Evolutionary conservation across 306 rosid genomes (phyloP).

Genomic region (Dicorynia guianensis): DNA sequence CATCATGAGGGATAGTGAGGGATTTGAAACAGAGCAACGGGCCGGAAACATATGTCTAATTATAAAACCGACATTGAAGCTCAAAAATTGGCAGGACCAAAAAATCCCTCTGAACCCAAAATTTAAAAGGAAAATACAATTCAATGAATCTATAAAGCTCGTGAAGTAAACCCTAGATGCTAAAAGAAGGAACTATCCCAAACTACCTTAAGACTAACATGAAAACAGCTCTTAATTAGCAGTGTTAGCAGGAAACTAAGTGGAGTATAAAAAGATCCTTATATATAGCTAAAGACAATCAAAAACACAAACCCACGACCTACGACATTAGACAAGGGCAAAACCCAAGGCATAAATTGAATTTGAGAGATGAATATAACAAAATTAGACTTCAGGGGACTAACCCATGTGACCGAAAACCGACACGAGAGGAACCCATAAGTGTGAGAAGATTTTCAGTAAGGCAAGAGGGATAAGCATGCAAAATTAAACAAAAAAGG

Average conservation of each 20-base stretch:
- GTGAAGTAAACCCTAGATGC: not conserved
- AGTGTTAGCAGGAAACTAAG: not conserved
- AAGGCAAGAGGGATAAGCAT: not conserved
- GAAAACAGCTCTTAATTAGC: slow-evolving; percentile 1
- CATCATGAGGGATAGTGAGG: not conserved
- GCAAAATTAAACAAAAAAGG: not conserved
- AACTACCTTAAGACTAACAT: not conserved
- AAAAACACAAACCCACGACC: not conserved
- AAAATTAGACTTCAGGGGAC: no score
- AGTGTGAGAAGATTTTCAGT: no score
- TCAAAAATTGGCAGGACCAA: not conserved
- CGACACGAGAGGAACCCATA: no score
- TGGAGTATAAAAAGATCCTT: not conserved
- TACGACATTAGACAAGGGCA: not conserved
- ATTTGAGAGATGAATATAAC: no score
- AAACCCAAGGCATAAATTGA: not conserved
- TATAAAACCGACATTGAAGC: not conserved
- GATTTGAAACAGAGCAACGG: not conserved
- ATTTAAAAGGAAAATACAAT: not conserved
- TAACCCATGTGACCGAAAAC: no score
- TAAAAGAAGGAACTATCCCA: not conserved
- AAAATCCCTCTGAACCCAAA: not conserved
- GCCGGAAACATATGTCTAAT: not conserved
- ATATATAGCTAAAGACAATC: not conserved
- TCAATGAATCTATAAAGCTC: not conserved